Base-by-base conservation (phyloP, 192 early-diverging fungal genomes). In the Coemansia sp. region DNA sequence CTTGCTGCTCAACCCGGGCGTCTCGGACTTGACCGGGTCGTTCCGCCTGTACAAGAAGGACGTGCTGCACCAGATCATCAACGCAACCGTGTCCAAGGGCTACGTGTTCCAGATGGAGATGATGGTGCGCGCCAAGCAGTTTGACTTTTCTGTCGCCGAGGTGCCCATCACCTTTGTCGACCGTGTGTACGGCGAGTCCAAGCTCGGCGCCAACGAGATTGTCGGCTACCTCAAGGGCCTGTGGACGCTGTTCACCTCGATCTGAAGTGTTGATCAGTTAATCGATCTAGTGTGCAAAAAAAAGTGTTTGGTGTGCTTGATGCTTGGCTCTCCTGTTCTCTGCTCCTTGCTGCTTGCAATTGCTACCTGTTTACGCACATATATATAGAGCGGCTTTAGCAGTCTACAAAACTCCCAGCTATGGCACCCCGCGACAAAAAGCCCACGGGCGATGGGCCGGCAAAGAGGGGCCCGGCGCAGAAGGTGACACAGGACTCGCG, bases 91-190 rank as follows among this genome's bases (percentile, higher is more conserved):
- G 27, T 91, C 93, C 39, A 96, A 96, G 69, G 95, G 95, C 10
- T 98, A 98, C 55, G 92, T 96, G 18, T 98, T 98, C 78, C 95
- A 98, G 71, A 96, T 96, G 93, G 95, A 98, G 63, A 96, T 98
- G 90, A 98, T 98, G 85, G 89, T 98, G 9, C 85, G 93, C 19
- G 95, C 95, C 38, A 79, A 92, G 52, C 91, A 96, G 67, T 82
- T 95, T 54, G 78, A 84, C 50, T 95, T 68, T 49, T 67, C 81
- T 5, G 87, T 98, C 44, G 92, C 88, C 17, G 93, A 98, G 64
- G 82, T 88, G 3, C 92, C 92, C 5, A 98, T 98, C 68, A 96
- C 95, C 6, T 98, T 98, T 80, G 95, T 98, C 9, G 95, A 98
- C 66, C 87, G 95, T 38, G 92, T 98, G 40, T 98, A 87, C 75